Evolutionary conservation across 495 filamentous ascomycete species (phyloP), one percentile per base, ranked within the genome.

Genomic region (Aspergillus egyptiacus): DNA sequence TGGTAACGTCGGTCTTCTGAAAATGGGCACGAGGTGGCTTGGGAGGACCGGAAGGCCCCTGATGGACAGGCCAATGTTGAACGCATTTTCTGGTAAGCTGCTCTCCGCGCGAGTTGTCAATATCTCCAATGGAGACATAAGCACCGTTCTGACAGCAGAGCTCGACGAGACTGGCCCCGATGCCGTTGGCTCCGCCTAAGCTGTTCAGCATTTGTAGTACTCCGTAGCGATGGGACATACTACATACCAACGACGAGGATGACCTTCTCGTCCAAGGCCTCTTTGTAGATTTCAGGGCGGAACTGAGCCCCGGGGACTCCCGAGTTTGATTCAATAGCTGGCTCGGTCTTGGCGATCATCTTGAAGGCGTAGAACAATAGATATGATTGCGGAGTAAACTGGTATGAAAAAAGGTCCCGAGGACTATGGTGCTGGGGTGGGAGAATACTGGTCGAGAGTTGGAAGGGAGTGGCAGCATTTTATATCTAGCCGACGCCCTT

Each of bases 181-280:
- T 80, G 8, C 77, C 77, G 31, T 75, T 77, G 13, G 75, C 67
- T 37, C 73, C 73, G 37, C 77, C 77, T 80, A 36, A 5, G 22
- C 23, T 13, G 42, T n/a, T 43, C 25, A 52, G 11, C 7, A 5
- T 36, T 13, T 10, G 19, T 22, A 19, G 3, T n/a, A 31, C 30
- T 36, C 2, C 14, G 20, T 13, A 3, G 9, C 10, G 31, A 13
- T 8, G n/a, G 17, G 13, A 46, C 57, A 10, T 54, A 56, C 57
- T 15, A 46, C 57, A 10, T 54, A 56, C 57, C 57, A 5, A 56
- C 51, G 41, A 60, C 28, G 19, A 60, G 8, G 34, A 60, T 45
- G 19, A 60, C 51, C 35, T 54, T 60, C 15, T 60, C 57, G 8
- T 54, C 15, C 5, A 60, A 19, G 15, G 54, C 37, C 0, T 60